Conservation (phyloP, 164 flowering plant genomes). For the Vitis labrusca region DNA sequence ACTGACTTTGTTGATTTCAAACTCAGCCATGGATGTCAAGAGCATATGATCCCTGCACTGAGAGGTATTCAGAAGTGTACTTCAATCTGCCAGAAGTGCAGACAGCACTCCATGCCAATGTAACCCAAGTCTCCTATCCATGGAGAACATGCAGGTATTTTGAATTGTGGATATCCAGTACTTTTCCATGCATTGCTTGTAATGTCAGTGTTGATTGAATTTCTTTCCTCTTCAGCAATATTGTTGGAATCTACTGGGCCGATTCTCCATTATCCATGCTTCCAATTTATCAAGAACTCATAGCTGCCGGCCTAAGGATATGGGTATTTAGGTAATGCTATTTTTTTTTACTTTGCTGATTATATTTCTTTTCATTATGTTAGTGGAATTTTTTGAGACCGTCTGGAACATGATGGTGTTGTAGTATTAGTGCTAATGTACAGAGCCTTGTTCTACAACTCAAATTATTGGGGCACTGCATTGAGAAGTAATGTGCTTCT, state of each 20-base stretch:
- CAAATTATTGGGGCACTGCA: too few species aligned
- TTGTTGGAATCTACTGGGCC: conserved; percentile 69
- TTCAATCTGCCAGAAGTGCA: conserved; percentile 93
- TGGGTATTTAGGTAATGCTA: conserved; percentile 81
- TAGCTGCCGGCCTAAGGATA: conserved; percentile 75
- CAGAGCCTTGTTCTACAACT: too few species aligned
- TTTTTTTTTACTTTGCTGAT: background rate
- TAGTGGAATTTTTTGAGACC: background rate
- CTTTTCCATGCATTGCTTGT: background rate
- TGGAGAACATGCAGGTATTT: conserved; percentile 89
- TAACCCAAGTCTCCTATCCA: conserved; percentile 64
- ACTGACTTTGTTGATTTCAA: conserved; percentile 8
- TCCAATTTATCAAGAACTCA: conserved; percentile 81
- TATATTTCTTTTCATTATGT: background rate
- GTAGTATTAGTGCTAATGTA: too few species aligned
- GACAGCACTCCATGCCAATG: conserved; percentile 84
- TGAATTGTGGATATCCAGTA: background rate
- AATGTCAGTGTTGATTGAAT: conserved; percentile 5
- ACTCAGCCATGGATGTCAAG: conserved; percentile 93
- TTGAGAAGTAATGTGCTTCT: too few species aligned
- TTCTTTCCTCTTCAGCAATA: conserved; percentile 49
- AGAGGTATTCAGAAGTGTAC: conserved; percentile 66
- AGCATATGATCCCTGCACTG: conserved; percentile 96
- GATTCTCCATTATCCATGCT: conserved; percentile 93
- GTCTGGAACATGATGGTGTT: too few species aligned